phyloP scores from a whole-genome alignment of 164 flowering plant species.

The Sextonia rubra region DNA sequence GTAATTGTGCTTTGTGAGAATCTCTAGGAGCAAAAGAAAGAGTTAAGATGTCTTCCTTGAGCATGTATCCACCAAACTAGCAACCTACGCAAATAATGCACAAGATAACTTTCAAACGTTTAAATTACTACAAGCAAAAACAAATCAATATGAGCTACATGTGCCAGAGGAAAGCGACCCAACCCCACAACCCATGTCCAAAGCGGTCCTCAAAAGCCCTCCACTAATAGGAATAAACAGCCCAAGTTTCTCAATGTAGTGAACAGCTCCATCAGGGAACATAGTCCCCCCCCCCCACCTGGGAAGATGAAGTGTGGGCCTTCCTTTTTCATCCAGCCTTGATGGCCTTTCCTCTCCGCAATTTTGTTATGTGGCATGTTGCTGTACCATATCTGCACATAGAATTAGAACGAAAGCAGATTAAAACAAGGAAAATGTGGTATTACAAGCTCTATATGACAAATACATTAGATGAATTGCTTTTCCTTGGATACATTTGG shows the following conservation, averaged over 20 bases:
- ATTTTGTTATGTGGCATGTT: conserved; percentile 96
- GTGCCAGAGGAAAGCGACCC: conserved; percentile 4
- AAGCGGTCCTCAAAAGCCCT: conserved; percentile 83
- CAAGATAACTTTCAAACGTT: no score
- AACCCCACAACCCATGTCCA: conserved; percentile 99
- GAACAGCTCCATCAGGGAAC: conserved; percentile 94
- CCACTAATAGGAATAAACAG: conserved; percentile 76
- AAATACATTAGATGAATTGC: no score
- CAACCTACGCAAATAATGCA: conserved; percentile 66
- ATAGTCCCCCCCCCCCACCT: conserved; percentile 99
- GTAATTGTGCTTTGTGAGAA: conserved; percentile 96
- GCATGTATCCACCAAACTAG: conserved; percentile 89
- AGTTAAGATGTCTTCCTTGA: conserved; percentile 61
- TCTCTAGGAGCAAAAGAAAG: conserved; percentile 99
- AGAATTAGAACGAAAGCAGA: neutral
- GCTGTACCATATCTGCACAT: conserved; percentile 85
- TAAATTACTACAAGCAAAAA: neutral
- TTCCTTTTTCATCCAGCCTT: conserved; percentile 97
- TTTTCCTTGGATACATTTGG: neutral
- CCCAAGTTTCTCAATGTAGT: conserved; percentile 79
- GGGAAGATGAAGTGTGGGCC: conserved; percentile 86
- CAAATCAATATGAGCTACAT: conserved; percentile 4
- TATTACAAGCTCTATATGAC: no score
- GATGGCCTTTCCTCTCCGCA: conserved; percentile 97
- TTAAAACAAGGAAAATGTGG: neutral